phyloP scores from a whole-genome alignment of 495 filamentous ascomycete genomes.

The Chaetomium fimeti region DNA sequence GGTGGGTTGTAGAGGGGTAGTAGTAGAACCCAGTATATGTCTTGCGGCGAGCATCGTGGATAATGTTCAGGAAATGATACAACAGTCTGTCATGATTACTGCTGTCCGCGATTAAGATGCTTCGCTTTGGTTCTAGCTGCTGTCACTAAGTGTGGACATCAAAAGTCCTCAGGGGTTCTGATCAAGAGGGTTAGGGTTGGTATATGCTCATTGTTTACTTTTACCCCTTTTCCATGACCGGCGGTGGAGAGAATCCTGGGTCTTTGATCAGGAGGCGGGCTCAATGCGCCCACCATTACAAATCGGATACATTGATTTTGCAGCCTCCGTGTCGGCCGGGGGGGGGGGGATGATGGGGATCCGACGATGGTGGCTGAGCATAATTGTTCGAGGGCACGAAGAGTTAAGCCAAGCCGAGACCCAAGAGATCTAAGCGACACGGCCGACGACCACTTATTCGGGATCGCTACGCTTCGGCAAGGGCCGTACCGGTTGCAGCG shows the following conservation, averaged over 20 bases:
- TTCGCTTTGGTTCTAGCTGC: too few species aligned
- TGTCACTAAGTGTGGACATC: too few species aligned
- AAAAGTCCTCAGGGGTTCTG: too few species aligned
- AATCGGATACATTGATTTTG: background rate
- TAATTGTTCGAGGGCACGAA: background rate
- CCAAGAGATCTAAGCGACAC: background rate
- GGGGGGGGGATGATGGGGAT: background rate
- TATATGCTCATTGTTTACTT: background rate
- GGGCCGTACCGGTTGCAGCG: background rate
- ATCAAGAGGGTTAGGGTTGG: conserved; percentile 10
- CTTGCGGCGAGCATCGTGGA: too few species aligned
- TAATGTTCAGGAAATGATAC: too few species aligned
- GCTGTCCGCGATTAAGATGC: too few species aligned
- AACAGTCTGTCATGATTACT: too few species aligned
- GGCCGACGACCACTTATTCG: background rate
- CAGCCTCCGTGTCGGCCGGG: background rate
- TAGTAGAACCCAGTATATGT: too few species aligned
- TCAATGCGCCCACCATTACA: too few species aligned
- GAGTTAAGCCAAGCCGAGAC: background rate
- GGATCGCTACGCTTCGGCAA: background rate
- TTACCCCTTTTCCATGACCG: background rate
- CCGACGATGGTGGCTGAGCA: background rate
- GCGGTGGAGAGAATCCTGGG: background rate
- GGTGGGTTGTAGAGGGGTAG: background rate
- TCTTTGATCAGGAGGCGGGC: too few species aligned